phyloP scores from a whole-genome alignment of 495 filamentous ascomycete genomes.

The Trichoderma virens region DNA sequence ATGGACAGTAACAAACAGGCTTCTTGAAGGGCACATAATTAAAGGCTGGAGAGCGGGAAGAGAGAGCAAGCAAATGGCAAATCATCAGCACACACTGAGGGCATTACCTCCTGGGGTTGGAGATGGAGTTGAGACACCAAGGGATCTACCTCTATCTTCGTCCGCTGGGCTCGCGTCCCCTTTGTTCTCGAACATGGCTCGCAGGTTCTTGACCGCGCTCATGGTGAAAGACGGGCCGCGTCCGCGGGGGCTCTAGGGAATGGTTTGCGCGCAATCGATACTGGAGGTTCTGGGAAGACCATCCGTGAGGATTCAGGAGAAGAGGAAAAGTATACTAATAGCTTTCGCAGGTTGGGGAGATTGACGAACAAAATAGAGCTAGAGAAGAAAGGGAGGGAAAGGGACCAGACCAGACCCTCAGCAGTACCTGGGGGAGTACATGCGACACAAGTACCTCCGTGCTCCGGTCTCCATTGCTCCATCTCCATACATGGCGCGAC shows the following conservation, averaged over 20 bases:
- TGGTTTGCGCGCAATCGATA: neutral
- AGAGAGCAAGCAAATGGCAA: neutral
- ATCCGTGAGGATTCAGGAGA: neutral
- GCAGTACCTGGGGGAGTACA: neutral
- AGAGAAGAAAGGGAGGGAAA: neutral
- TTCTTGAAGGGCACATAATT: slow-evolving; percentile 5
- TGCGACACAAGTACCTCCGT: neutral
- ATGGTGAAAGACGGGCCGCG: slow-evolving; percentile 24
- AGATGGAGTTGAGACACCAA: slow-evolving; percentile 30
- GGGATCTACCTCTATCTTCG: slow-evolving; percentile 61
- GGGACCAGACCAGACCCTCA: neutral
- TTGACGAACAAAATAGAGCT: slow-evolving; percentile 7
- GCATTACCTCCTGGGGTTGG: slow-evolving; percentile 21
- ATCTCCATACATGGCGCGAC: slow-evolving; percentile 1
- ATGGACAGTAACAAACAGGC: neutral
- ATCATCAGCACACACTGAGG: slow-evolving; percentile 14
- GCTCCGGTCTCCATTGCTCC: neutral
- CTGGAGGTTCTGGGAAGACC: neutral
- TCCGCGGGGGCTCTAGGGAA: neutral
- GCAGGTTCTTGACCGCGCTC: slow-evolving; percentile 56
- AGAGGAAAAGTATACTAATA: neutral
- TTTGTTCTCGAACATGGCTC: slow-evolving; percentile 82
- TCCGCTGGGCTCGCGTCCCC: slow-evolving; percentile 46
- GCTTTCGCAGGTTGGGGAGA: slow-evolving; percentile 4
- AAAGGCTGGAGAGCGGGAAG: neutral